Conservation (phyloP, 768 basidiomycete species). For the Boletus rufocinnamomeus region DNA sequence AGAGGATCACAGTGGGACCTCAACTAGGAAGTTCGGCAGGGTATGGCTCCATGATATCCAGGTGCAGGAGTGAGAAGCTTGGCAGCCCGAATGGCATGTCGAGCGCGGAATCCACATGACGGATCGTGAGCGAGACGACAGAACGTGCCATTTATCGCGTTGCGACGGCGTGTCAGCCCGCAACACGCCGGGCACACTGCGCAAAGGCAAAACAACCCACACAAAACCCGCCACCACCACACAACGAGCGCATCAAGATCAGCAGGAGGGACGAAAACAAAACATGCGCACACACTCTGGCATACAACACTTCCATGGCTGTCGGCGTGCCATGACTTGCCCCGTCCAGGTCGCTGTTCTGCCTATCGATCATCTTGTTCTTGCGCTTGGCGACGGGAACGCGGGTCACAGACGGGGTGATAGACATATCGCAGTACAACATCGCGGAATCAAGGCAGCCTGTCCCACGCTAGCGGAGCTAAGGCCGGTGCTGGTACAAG, state of each 20-base stretch:
- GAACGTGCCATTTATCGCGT: background rate
- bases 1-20: background rate
- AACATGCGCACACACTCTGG: background rate
- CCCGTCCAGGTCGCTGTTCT: background rate
- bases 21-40: background rate
- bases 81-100: background rate
- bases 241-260: background rate
- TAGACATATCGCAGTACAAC: too few species aligned
- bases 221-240: background rate
- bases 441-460: too few species aligned
- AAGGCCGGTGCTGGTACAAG: too few species aligned
- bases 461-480: too few species aligned
- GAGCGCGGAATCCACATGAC: background rate
- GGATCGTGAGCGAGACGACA: background rate
- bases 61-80: background rate
- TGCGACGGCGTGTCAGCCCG: background rate
- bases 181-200: background rate
- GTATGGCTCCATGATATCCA: background rate
- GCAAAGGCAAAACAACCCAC: background rate
- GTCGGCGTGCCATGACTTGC: background rate
- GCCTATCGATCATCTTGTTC: background rate
- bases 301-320: too few species aligned
- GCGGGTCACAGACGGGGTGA: too few species aligned
- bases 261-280: background rate
- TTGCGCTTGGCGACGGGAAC: too few species aligned